Conservation (phyloP, 305 asterid genomes). For the Caryopteris hybrid region DNA sequence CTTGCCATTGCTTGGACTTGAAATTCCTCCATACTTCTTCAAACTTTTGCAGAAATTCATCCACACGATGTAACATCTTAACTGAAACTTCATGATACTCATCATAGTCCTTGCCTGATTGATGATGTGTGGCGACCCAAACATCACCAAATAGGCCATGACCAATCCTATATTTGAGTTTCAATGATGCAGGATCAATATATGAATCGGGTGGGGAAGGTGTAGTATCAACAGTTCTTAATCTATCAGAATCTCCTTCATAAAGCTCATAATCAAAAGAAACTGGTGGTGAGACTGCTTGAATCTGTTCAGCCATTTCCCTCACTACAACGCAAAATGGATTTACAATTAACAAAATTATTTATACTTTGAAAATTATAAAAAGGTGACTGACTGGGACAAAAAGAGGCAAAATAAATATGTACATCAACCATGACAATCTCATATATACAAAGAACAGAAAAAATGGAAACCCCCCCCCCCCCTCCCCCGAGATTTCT, state of each 20-base stretch:
- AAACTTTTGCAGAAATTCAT: conserved; percentile 30
- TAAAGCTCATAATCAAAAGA: conserved; percentile 33
- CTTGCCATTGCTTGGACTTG: conserved; percentile 31
- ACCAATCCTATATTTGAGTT: conserved; percentile 58
- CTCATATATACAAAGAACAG: not conserved
- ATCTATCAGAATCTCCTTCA: conserved; percentile 26
- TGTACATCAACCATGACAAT: not conserved
- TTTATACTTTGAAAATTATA: not conserved
- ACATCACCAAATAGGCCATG: conserved; percentile 64
- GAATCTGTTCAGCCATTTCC: conserved; percentile 21
- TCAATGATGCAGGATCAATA: conserved; percentile 45
- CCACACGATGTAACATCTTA: conserved; percentile 43
- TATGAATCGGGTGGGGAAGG: conserved; percentile 18
- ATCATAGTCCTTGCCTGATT: conserved; percentile 44
- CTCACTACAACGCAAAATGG: conserved; percentile 7
- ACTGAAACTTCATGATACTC: conserved; percentile 66
- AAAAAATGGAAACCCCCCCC: not conserved
- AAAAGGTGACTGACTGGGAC: too few species aligned
- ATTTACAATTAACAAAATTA: not conserved
- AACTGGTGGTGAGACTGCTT: conserved; percentile 10
- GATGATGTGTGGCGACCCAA: conserved; percentile 65
- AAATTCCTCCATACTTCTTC: conserved; percentile 32
- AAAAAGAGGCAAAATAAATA: not conserved
- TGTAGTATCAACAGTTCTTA: conserved; percentile 25
- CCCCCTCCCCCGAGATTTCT: too few species aligned